These are phyloP conservation scores for Trichoderma parareesei DNA, from an alignment of 495 filamentous ascomycete species.

Conservation along the genomic window DNA sequence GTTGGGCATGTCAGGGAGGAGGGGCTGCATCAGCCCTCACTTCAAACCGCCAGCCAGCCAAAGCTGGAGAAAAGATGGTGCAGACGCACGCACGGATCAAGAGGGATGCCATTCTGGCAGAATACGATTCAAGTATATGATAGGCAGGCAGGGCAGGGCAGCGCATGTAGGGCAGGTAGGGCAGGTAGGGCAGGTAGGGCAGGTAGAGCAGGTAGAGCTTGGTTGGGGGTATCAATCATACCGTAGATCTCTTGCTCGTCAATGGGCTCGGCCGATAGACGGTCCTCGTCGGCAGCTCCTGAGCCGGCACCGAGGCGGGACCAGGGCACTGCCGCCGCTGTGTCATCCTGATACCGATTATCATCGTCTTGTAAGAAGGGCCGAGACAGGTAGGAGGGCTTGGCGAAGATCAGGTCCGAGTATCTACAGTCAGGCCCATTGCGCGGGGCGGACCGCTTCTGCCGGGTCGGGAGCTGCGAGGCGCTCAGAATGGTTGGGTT, in stretches of 20 bases:
- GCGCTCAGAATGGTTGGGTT: slow-evolving; percentile 90
- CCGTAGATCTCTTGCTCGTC: slow-evolving; percentile 96
- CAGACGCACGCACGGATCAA: not conserved
- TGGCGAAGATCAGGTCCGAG: slow-evolving; percentile 26
- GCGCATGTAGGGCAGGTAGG: slow-evolving; percentile 1
- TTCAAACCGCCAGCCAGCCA: not conserved
- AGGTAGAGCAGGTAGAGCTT: not conserved
- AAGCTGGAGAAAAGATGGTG: not conserved
- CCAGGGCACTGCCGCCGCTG: not conserved
- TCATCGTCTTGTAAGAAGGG: slow-evolving; percentile 11
- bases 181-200: not conserved
- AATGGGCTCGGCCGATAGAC: slow-evolving; percentile 66
- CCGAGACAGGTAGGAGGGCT: slow-evolving; percentile 22
- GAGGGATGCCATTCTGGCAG: not conserved
- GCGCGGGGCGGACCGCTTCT: slow-evolving; percentile 26
- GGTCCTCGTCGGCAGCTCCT: slow-evolving; percentile 38
- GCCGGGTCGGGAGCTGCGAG: slow-evolving; percentile 79
- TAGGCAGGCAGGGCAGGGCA: not conserved
- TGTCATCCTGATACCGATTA: slow-evolving; percentile 32
- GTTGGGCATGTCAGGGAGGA: not conserved
- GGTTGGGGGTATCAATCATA: slow-evolving; percentile 30
- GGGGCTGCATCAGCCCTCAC: not conserved
- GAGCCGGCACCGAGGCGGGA: slow-evolving; percentile 5
- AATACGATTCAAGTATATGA: not conserved
- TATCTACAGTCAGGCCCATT: slow-evolving; percentile 28